Conservation (phyloP, 768 basidiomycete genomes). For the Rickenella mellea region DNA sequence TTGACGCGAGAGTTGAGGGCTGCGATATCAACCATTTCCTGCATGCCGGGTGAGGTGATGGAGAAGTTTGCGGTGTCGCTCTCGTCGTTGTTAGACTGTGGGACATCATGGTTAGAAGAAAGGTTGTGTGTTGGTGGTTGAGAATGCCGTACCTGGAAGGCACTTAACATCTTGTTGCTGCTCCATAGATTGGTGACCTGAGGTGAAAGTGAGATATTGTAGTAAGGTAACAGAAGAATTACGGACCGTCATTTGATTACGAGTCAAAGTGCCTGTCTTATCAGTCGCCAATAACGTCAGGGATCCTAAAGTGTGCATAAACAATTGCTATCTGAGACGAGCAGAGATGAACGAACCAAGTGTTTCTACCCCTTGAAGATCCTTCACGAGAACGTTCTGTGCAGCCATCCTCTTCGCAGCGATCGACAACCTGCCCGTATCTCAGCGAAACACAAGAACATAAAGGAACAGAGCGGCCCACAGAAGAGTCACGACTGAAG, state of each 20-base stretch:
- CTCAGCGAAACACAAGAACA: background rate
- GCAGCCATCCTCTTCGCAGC: slow-evolving; percentile 65
- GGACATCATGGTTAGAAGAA: background rate
- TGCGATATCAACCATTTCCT: slow-evolving; percentile 53
- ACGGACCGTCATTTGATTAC: slow-evolving; percentile 60
- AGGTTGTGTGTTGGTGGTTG: background rate
- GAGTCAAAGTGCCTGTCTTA: slow-evolving; percentile 62
- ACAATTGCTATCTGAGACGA: slow-evolving; percentile 14
- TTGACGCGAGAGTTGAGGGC: slow-evolving; percentile 63
- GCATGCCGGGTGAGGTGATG: slow-evolving; percentile 47
- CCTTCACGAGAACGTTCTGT: slow-evolving; percentile 65
- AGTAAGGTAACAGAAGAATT: no score
- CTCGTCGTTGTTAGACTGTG: slow-evolving; percentile 58
- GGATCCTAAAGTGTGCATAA: slow-evolving; percentile 17
- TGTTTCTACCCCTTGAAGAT: slow-evolving; percentile 65
- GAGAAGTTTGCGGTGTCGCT: slow-evolving; percentile 40
- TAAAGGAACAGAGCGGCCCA: slow-evolving; percentile 8
- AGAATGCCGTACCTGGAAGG: slow-evolving; percentile 41
- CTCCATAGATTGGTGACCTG: slow-evolving; percentile 62
- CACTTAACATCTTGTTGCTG: slow-evolving; percentile 49
- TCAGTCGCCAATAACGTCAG: slow-evolving; percentile 61
- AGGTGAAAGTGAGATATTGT: background rate
- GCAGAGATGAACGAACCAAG: slow-evolving; percentile 29
- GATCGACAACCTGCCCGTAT: slow-evolving; percentile 36
- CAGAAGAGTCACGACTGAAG: slow-evolving; percentile 58